Evolutionary conservation across 2,329 filamentous ascomycete genomes (phyloP).

Genomic region (Metarhizium rileyi): DNA sequence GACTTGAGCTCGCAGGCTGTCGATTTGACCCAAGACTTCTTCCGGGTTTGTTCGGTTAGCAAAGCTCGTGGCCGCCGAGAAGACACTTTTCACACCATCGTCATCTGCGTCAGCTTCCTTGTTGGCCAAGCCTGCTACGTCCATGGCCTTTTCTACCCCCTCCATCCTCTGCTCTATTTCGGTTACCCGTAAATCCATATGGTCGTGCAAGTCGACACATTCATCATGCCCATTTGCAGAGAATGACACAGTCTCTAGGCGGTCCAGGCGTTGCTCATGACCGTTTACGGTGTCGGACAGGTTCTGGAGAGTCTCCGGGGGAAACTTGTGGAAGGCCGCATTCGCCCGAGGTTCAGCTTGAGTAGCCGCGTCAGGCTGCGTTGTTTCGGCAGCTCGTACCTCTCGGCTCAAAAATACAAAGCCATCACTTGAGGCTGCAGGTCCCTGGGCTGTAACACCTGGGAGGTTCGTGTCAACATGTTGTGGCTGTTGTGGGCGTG

Average conservation of each 20-base stretch:
- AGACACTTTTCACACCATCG: slow-evolving; percentile 36
- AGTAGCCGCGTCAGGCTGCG: slow-evolving; percentile 13
- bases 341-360: slow-evolving; percentile 18
- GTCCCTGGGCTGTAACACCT: slow-evolving; percentile 10
- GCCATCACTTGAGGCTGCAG: slow-evolving; percentile 6
- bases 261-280: slow-evolving; percentile 56
- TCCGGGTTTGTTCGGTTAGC: slow-evolving; percentile 30
- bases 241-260: slow-evolving; percentile 62
- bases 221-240: slow-evolving; percentile 57
- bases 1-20: slow-evolving; percentile 40
- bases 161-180: slow-evolving; percentile 58
- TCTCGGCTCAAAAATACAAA: slow-evolving; percentile 16
- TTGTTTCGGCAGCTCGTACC: slow-evolving; percentile 6
- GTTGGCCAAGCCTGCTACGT: slow-evolving; percentile 33
- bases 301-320: slow-evolving; percentile 31
- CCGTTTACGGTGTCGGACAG: slow-evolving; percentile 44
- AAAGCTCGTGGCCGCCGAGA: slow-evolving; percentile 35
- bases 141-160: slow-evolving; percentile 52
- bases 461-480: slow-evolving; percentile 9
- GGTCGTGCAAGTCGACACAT: slow-evolving; percentile 57
- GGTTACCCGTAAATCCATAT: slow-evolving; percentile 55
- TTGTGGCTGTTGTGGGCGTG: slow-evolving; percentile 22
- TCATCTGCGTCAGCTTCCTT: slow-evolving; percentile 26
- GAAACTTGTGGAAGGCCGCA: slow-evolving; percentile 12
- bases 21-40: slow-evolving; percentile 41